phyloP scores from a whole-genome alignment of 2,329 filamentous ascomycete genomes.

The Aspergillus quadricinctus region DNA sequence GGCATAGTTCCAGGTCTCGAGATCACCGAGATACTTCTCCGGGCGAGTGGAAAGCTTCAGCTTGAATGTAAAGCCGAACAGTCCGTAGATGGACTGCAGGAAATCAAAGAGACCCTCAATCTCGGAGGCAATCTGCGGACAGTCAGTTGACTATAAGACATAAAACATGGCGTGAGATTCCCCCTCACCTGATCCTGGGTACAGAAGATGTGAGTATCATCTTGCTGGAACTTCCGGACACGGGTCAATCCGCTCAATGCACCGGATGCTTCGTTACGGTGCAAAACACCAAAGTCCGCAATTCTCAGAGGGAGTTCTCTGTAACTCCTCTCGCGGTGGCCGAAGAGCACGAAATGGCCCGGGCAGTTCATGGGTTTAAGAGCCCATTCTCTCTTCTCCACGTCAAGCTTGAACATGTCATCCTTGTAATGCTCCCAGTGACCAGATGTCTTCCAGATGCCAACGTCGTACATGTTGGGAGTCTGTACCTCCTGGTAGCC shows the following conservation, averaged over 20 bases:
- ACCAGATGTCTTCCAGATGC: constrained; percentile 89
- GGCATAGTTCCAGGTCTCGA: constrained; percentile 83
- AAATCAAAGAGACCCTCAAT: constrained; percentile 86
- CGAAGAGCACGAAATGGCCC: constrained; percentile 85
- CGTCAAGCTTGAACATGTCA: constrained; percentile 85
- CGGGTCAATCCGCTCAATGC: constrained; percentile 86
- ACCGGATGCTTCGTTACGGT: constrained; percentile 92
- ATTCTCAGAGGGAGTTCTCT: constrained; percentile 85
- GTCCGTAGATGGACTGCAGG: constrained; percentile 70
- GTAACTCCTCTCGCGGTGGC: constrained; percentile 78
- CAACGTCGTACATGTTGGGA: constrained; percentile 92
- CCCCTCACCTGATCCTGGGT: constrained; percentile 63
- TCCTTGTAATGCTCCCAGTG: constrained; percentile 94
- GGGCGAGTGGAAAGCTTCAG: constrained; percentile 87
- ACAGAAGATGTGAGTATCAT: constrained; percentile 96
- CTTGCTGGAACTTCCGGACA: constrained; percentile 91
- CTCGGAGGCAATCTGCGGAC: constrained; percentile 57
- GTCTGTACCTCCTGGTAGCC: constrained; percentile 94
- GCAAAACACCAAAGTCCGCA: constrained; percentile 92
- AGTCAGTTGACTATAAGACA: constrained; percentile 7
- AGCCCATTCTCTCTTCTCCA: constrained; percentile 77
- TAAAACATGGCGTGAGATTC: background rate
- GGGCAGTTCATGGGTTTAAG: constrained; percentile 99
- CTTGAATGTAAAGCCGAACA: constrained; percentile 87
- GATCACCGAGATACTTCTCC: constrained; percentile 82